Evolutionary conservation across 2,329 filamentous ascomycete species (phyloP), one percentile per base, ranked within the genome.

Genomic region (Exophiala lecanii-corni): DNA sequence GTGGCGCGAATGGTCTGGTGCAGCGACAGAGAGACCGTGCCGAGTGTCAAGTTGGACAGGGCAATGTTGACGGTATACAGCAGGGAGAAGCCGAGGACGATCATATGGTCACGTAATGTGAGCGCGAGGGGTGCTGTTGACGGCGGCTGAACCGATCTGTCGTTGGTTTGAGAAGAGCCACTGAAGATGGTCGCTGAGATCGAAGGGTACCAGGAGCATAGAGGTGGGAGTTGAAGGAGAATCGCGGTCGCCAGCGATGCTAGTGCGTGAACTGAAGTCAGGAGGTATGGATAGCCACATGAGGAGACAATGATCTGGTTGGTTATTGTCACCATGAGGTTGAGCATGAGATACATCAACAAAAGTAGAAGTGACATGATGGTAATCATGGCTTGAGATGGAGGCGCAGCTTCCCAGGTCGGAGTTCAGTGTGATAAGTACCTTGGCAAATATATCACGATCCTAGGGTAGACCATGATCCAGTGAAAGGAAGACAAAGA

Each of bases 61-160:
- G 37, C 41, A 13, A 51, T 51, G 36, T 51, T 51, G 10, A 45
- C 9, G 19, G 41, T 45, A 45, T 48, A 51, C 9, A 51, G 41
- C 13, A 45, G 20, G 5, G 49, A 51, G 36, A 51, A 49, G 17
- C 31, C 31, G 7, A 37, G 13, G 9, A 51, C 41, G 40, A 41
- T 25, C 2, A 38, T 20, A 15, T 17, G 30, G 35, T 18, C 23
- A 6, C 19, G 36, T n/a, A 38, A 25, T 18, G 16, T 17, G 16
- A 21, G 5, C 12, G 5, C 17, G 30, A 16, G n/a, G n/a, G n/a
- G 17, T 5, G 9, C n/a, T n/a, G 30, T 32, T 12, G 5, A 13
- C 20, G 4, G 2, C 3, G 36, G 10, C 18, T 13, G 5, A 3
- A 5, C 10, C 5, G 17, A 9, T 5, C 19, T 4, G 25, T 25